These are phyloP conservation scores for Gamsiella multidivaricata DNA, from an alignment of 192 early-diverging fungal species.

Conservation along the genomic window DNA sequence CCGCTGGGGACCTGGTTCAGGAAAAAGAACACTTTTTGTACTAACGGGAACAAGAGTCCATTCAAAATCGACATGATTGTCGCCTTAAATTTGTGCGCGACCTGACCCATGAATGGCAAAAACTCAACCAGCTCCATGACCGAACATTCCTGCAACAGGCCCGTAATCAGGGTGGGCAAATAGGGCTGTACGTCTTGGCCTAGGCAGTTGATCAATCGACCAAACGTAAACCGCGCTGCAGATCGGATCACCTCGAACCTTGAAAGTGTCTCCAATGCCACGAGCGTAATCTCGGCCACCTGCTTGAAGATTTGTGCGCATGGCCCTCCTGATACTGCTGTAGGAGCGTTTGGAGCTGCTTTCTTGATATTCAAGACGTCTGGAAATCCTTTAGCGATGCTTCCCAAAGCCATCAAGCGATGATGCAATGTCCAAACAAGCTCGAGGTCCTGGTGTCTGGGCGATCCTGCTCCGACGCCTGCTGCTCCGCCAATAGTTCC, in stretches of 20 bases:
- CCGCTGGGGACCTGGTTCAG: conserved; percentile 86
- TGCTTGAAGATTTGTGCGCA: conserved; percentile 84
- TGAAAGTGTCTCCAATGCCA: conserved; percentile 71
- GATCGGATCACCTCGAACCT: conserved; percentile 74
- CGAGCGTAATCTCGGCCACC: conserved; percentile 79
- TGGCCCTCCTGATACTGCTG: conserved; percentile 52
- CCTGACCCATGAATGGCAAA: conserved; percentile 82
- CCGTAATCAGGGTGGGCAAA: conserved; percentile 80
- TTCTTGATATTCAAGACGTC: conserved; percentile 53
- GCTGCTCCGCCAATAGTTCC: conserved; percentile 21
- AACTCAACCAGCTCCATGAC: conserved; percentile 87
- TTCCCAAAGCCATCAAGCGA: conserved; percentile 85
- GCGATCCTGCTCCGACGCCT: conserved; percentile 56
- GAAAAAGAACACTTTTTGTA: conserved; percentile 86
- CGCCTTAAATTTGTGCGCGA: conserved; percentile 94
- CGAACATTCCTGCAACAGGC: conserved; percentile 78
- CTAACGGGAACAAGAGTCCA: conserved; percentile 82
- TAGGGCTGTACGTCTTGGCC: conserved; percentile 86
- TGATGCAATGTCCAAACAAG: conserved; percentile 83
- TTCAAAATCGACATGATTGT: conserved; percentile 74
- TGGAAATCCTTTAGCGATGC: conserved; percentile 82
- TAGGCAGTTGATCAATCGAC: conserved; percentile 87
- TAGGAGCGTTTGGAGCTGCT: conserved; percentile 12
- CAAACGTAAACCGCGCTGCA: conserved; percentile 80
- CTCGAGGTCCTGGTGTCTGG: conserved; percentile 71